These are phyloP conservation scores for Nicotiana benthamiana DNA, from an alignment of 257 asterid genomes.

Conservation along the genomic window DNA sequence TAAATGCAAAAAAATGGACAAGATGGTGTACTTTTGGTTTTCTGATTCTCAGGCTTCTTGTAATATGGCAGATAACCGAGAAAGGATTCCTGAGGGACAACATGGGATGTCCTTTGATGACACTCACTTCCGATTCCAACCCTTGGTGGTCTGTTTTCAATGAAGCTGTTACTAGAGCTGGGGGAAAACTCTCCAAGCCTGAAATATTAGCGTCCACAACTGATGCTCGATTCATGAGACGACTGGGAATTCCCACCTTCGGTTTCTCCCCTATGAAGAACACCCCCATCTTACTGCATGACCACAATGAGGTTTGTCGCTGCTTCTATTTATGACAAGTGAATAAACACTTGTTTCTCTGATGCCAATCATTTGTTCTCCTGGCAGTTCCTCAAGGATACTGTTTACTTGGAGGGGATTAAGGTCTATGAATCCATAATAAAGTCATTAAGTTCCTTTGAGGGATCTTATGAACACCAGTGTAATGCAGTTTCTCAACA, in stretches of 20 bases:
- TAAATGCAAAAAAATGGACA: background rate
- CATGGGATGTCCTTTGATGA: slow-evolving; percentile 60
- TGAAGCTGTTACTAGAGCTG: slow-evolving; percentile 61
- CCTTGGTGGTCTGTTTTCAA: slow-evolving; percentile 85
- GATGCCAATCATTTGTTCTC: slow-evolving; percentile 1
- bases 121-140: slow-evolving; percentile 64
- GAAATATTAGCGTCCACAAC: slow-evolving; percentile 85
- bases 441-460: slow-evolving; percentile 55
- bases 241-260: slow-evolving; percentile 66
- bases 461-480: slow-evolving; percentile 1
- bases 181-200: slow-evolving; percentile 89
- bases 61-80: slow-evolving; percentile 42
- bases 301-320: slow-evolving; percentile 74
- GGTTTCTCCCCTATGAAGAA: slow-evolving; percentile 98
- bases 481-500: background rate
- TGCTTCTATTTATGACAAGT: slow-evolving; percentile 1
- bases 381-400: slow-evolving; percentile 60
- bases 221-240: slow-evolving; percentile 77
- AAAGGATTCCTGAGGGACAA: slow-evolving; percentile 67
- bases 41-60: background rate
- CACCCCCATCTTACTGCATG: slow-evolving; percentile 84
- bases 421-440: slow-evolving; percentile 69
- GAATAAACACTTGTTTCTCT: background rate
- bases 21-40: background rate
- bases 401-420: slow-evolving; percentile 72